Base-by-base conservation (phyloP, 805 yeast species). In the Candida bentonensis region DNA sequence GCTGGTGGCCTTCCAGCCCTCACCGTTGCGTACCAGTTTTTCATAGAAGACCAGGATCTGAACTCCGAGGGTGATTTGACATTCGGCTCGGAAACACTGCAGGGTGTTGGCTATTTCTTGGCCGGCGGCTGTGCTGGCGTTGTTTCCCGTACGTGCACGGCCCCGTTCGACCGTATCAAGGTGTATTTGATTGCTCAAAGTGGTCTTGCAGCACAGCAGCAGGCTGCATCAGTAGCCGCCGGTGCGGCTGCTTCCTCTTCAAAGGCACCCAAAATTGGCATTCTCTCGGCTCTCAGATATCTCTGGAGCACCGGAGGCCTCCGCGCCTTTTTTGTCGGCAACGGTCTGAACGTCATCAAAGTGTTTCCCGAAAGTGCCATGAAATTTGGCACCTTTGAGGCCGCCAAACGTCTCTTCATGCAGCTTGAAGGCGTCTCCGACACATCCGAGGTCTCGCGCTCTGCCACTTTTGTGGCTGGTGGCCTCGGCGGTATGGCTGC, bases 101-200 rank as follows among this genome's bases (percentile, higher is more conserved):
- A 82, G 57, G 95, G 96, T 25, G 72, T 86, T 49, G 96, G 96
- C 1, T 92, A 77, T 62, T 92, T 92, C 57, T 64, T 88, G 26
- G 95, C 96, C 1, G 98, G 98, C 33, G 98, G 98, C 0, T 61
- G 88, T 20, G 83, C 96, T 1, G 98, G 98, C 1, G 98, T 89
- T 2, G 82, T 92, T 3, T 86, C 96, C 13, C 77, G 98, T 64
- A 87, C 97, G 0, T 82, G 92, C 54, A 92, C 98, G 0, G 98
- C 97, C 0, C 98, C 98, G 9, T 84, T 92, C 51, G 98, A 92
- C 61, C 74, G 98, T 59, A 75, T 92, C 21, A 92, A 92, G 60
- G 97, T 92, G 13, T 92, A 84, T 53, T 66, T 92, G 42, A 92
- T 92, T 55, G 96, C 97, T 1, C 74, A 95, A 60, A 80, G 95